These are phyloP conservation scores for Candida insectorum DNA, from an alignment of 805 yeast species.

Conservation along the genomic window DNA sequence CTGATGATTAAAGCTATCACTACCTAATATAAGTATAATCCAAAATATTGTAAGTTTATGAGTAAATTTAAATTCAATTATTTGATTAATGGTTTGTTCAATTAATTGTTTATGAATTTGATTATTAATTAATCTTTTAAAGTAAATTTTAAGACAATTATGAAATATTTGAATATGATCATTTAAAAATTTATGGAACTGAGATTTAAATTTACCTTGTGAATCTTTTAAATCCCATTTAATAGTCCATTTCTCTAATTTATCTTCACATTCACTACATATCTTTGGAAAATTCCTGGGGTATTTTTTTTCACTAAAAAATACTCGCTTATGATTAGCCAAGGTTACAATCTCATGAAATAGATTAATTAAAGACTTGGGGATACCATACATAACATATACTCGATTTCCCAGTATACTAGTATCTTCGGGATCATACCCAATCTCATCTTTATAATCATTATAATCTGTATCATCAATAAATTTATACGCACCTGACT, in stretches of 20 bases:
- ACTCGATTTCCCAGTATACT: conserved; percentile 19
- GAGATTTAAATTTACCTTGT: conserved; percentile 25
- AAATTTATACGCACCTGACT: not conserved
- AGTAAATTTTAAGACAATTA: conserved; percentile 42
- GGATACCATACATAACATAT: conserved; percentile 47
- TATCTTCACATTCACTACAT: conserved; percentile 54
- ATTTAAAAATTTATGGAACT: conserved; percentile 39
- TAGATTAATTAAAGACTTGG: conserved; percentile 42
- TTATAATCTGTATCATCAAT: conserved; percentile 9
- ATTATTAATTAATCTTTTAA: conserved; percentile 44
- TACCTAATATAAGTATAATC: conserved; percentile 36
- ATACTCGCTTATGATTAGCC: conserved; percentile 52
- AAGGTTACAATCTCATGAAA: conserved; percentile 45
- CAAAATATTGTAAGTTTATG: conserved; percentile 30
- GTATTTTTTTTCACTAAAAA: conserved; percentile 31
- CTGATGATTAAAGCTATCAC: conserved; percentile 23
- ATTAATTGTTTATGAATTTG: conserved; percentile 34
- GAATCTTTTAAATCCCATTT: conserved; percentile 18
- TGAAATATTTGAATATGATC: conserved; percentile 40
- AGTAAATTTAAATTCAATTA: conserved; percentile 31
- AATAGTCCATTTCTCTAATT: conserved; percentile 43
- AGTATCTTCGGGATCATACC: conserved; percentile 4
- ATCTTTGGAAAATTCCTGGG: conserved; percentile 55
- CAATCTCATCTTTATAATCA: conserved; percentile 8
- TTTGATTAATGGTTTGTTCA: conserved; percentile 27